These are phyloP conservation scores for Penicillium bialowiezense DNA, from an alignment of 495 filamentous ascomycete species.

Conservation along the genomic window DNA sequence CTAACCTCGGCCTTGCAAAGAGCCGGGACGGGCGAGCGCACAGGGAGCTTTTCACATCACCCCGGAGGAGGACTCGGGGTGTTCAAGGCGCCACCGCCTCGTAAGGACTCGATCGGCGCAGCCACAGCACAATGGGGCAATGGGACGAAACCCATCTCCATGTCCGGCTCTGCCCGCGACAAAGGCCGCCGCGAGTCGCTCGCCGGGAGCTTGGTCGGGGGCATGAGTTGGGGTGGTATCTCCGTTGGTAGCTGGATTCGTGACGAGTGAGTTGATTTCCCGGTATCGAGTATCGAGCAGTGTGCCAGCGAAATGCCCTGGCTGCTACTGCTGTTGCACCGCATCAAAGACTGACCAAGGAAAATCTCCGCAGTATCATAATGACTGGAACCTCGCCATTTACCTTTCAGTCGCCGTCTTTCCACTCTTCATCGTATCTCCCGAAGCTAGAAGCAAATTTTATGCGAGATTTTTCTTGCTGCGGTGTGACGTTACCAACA, in stretches of 20 bases:
- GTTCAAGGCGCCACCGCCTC: slow-evolving; percentile 52
- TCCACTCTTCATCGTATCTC: slow-evolving; percentile 95
- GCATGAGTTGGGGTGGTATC: slow-evolving; percentile 97
- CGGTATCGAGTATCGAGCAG: slow-evolving; percentile 1
- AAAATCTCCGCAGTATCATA: slow-evolving; percentile 64
- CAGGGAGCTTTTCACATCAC: slow-evolving; percentile 40
- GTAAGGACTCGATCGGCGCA: slow-evolving; percentile 70
- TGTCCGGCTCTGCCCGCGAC: slow-evolving; percentile 72
- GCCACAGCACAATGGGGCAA: slow-evolving; percentile 58
- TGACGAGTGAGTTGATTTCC: slow-evolving; percentile 78
- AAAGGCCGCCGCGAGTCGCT: slow-evolving; percentile 77
- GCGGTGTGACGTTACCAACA: slow-evolving; percentile 78
- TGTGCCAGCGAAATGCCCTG: slow-evolving; percentile 5
- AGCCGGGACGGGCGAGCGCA: slow-evolving; percentile 39
- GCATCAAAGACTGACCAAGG: slow-evolving; percentile 26
- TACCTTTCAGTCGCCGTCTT: slow-evolving; percentile 85
- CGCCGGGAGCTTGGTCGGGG: slow-evolving; percentile 81
- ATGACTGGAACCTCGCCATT: slow-evolving; percentile 97
- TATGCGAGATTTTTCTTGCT: slow-evolving; percentile 94
- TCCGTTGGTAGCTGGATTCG: slow-evolving; percentile 96
- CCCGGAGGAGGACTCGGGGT: slow-evolving; percentile 52
- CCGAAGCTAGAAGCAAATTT: slow-evolving; percentile 97
- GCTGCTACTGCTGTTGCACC: slow-evolving; percentile 20
- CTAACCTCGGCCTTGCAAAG: slow-evolving; percentile 59
- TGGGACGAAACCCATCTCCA: slow-evolving; percentile 82